Evolutionary conservation across 192 early-diverging fungal species (phyloP), one percentile per base, ranked within the genome.

Genomic region (Podila horticola): DNA sequence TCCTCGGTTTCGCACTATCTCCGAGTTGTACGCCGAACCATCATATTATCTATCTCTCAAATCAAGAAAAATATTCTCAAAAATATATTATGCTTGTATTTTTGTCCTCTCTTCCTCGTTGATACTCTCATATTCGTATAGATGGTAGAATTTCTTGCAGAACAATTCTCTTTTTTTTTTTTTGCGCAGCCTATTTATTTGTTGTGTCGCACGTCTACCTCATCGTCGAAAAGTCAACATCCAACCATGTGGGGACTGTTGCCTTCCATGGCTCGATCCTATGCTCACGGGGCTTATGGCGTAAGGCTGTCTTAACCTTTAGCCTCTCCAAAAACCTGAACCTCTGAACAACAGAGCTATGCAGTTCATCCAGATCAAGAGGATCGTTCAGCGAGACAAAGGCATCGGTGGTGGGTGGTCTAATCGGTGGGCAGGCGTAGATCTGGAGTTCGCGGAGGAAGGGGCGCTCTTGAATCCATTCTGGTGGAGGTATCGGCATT

Each of bases 1-100:
- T 81, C 76, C 76, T 81, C 69, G 76, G 76, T 81, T 20, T 81
- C 52, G 76, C 76, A 81, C 76, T 81, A 81, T 41, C 66, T 81
- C 76, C 76, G 66, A 81, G 76, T 81, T 41, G 76, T 66, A 81
- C 71, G 76, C 76, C 76, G 71, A 81, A 69, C 76, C 34, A 51
- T 34, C 33, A 26, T 67, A 34, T 71, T 65, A 41, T 52, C 48
- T 58, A n/a, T n/a, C n/a, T n/a, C n/a, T n/a, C n/a, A n/a, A n/a
- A n/a, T n/a, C 29, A 58, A 24, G 22, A 50, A 69, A 68, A 45
- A 52, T 67, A 2, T 19, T 50, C 11, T 50, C 3, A 50, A 5
- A 58, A 58, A 28, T 11, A 30, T 22, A 34, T 6, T n/a, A n/a
- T n/a, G n/a, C n/a, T n/a, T n/a, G n/a, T n/a, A n/a, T n/a, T n/a